Conservation (phyloP, 352 stramenopile genomes). For the Phytophthora pini region DNA sequence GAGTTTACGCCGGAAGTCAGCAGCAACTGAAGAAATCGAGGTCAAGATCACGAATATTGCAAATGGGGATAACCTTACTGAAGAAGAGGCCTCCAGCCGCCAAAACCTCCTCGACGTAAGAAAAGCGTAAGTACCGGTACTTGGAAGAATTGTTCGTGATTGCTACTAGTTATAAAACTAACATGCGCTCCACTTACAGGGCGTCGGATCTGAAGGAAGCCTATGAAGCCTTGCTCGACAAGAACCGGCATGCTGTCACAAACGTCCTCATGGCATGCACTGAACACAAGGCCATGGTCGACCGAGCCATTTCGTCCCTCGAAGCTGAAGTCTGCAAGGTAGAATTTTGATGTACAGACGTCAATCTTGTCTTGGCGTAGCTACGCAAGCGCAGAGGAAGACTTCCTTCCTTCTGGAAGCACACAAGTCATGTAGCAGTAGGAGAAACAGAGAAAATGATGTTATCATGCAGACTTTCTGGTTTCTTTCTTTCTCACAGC, state of each 20-base stretch:
- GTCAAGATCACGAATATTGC: conserved; percentile 71
- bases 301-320: conserved; percentile 65
- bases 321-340: conserved; percentile 62
- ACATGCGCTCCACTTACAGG: conserved; percentile 23
- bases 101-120: conserved; percentile 55
- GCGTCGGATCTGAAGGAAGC: conserved; percentile 54
- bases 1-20: conserved; percentile 51
- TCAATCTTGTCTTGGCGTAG: neutral
- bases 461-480: conserved; percentile 30
- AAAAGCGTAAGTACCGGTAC: conserved; percentile 54
- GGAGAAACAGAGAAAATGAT: conserved; percentile 34
- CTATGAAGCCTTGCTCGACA: conserved; percentile 62
- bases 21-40: conserved; percentile 73
- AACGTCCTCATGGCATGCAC: conserved; percentile 72
- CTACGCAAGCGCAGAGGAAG: conserved; percentile 20
- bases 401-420: conserved; percentile 4
- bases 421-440: conserved; percentile 26
- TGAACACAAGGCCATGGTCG: conserved; percentile 69
- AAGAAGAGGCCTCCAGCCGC: conserved; percentile 48
- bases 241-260: conserved; percentile 65
- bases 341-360: conserved; percentile 43
- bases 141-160: no score
- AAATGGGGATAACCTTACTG: conserved; percentile 60
- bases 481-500: conserved; percentile 12
- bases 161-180: no score